Base-by-base conservation (phyloP, 1,284 basidiomycete genomes). In the Vanrija pseudolonga region DNA sequence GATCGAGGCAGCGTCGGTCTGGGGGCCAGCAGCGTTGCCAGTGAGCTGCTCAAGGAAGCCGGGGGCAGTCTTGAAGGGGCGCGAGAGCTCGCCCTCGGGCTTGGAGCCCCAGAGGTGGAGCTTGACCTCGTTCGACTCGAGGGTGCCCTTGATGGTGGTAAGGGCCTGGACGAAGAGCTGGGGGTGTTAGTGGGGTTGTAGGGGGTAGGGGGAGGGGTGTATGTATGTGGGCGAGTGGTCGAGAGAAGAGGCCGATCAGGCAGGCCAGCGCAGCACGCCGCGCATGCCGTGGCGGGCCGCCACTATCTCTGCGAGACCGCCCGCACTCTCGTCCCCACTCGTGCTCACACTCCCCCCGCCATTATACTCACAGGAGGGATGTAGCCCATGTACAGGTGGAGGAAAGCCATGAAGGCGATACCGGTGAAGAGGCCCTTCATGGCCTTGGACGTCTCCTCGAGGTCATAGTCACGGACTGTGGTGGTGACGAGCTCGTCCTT, bases 1-100 rank as follows among this genome's bases (percentile, higher is more conserved):
- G 71, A 93, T 87, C 47, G 87, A 81, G 14, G 90, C 91, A 57
- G 85, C 86, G 76, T 94, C 90, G 14, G 90, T 90, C 73, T 85
- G 83, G 28, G 89, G 86, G 18, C 83, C 84, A 17, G 77, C 69
- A 23, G 81, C 74, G 76, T 60, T 57, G 50, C 65, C 69, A 18
- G 67, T 63, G 20, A 66, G 37, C 23, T 19, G 78, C 83, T 67
- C 72, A 85, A 86, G 87, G 61, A 91, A 87, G 76, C 88, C 80
- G 37, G 60, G 59, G 47, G 59, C 55, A 22, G 59, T 32, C 59
- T 60, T 60, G 59, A 60, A 60, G 50, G 59, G 59, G 18, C 59
- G 59, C 24, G 59, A 46, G 50, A 60, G 59, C 5, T 44, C 28
- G 50, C 59, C 59, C 52, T 60, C 59, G 55, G 59, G 24, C 43